Evolutionary conservation across 257 asterid species (phyloP), one percentile per base, ranked within the genome.

Genomic region (Dorcoceras hygrometricum): DNA sequence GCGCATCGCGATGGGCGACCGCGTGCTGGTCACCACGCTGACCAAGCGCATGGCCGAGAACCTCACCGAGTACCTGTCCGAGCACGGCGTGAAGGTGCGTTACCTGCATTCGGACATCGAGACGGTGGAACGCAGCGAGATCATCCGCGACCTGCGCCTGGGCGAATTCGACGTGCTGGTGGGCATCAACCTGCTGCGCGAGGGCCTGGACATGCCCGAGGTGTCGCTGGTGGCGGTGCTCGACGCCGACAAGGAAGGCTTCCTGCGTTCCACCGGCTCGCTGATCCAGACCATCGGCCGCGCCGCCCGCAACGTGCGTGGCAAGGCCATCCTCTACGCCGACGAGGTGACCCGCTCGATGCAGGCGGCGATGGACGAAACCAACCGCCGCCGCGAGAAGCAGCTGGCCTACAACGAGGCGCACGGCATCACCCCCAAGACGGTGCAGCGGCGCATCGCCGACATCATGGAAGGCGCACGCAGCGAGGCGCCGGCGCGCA

Each of bases 261-360:
- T 48, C 19, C 55, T 48, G 14, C 55, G 55, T 5, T 1, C 3
- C 19, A 8, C 3, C 3, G 3, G 3, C 3, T 48, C 55, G 19
- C 19, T 48, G 55, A 48, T 48, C 55, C 55, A 48, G 19, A 48
- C 55, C 55, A 48, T 48, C 19, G 55, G 55, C 19, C 55, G 55
- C 19, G 55, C 55, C 19, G 55, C 55, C 2, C 55, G 55, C 19
- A 11, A 48, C 19, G 14, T 48, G 2, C 3, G 8, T 2, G 55
- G 55, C 19, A 48, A 48, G 55, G 55, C 6, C 4, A 48, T 48
- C 19, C 55, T 48, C 14, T 48, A 48, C 19, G 55, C 55, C 19
- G 55, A 48, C 55, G 4, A n/a, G 14, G 8, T 48, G 19, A 48
- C 55, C 19, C 4, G 19, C 19, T 48, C 55, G 55, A 48, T 48